Evolutionary conservation across 208 protist genomes (phyloP).

Genomic region (Porcisia deanei): DNA sequence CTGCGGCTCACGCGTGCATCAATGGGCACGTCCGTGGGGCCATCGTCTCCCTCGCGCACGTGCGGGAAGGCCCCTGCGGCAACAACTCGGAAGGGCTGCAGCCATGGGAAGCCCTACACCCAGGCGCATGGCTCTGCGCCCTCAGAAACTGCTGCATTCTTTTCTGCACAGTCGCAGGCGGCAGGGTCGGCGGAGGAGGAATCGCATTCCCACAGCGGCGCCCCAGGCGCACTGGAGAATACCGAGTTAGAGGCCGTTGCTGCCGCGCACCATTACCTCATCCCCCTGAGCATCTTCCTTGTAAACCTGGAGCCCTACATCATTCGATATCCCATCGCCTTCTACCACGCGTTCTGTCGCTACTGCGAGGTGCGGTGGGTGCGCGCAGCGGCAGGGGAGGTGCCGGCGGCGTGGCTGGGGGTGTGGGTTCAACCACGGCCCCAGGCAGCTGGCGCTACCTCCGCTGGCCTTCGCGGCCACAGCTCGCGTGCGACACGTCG

Average conservation of each 20-base stretch:
- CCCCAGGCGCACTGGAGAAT: neutral
- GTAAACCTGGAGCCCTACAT: conserved; percentile 31
- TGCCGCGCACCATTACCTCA: conserved; percentile 22
- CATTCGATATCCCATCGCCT: conserved; percentile 24
- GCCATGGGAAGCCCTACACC: neutral
- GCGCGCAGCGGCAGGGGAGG: conserved; percentile 15
- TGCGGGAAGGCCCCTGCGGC: neutral
- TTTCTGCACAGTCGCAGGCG: neutral
- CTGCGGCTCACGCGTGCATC: conserved; percentile 11
- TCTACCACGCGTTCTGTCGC: conserved; percentile 29
- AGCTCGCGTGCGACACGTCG: neutral
- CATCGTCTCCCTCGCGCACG: neutral
- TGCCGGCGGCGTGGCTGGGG: conserved; percentile 38
- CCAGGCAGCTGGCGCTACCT: neutral
- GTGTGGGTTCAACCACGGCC: conserved; percentile 38
- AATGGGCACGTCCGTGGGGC: neutral
- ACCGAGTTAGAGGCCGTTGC: conserved; percentile 3
- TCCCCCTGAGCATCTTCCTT: conserved; percentile 37
- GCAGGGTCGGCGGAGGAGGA: neutral
- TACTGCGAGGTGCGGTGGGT: conserved; percentile 48
- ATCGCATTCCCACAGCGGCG: neutral
- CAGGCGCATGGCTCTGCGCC: neutral
- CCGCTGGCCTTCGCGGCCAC: neutral
- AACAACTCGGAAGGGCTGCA: neutral
- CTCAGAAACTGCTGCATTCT: neutral